Base-by-base conservation (phyloP, 768 basidiomycete species). In the Boletales sp. region DNA sequence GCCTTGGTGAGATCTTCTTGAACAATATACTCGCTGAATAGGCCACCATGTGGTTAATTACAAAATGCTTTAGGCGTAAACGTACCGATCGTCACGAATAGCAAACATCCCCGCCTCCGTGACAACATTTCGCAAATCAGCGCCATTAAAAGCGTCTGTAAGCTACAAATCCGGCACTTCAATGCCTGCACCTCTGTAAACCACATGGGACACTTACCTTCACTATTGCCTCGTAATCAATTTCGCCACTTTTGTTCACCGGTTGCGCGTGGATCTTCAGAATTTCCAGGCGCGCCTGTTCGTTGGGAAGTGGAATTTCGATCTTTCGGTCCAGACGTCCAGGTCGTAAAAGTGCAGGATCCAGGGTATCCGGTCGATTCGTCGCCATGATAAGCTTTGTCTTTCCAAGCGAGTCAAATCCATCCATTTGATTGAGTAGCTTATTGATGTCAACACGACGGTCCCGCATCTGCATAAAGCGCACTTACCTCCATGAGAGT, bases 351-450 rank as follows among this genome's bases (percentile, higher is more conserved):
- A 99, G 82, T 13, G 95, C 95, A 13, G 96, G 96, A 70, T 98
- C 96, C 32, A 97, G 82, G 2, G 94, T 98, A 68, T 99, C 96
- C 0, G 96, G 96, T 63, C 96, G 80, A 75, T 98, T 99, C 21
- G 96, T 99, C n/a, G 96, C 96, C 92, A 98, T 97, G 68, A 99
- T 99, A 46, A 98, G 81, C 70, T 98, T 98, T 32, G 94, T 97
- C 57, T 77, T 78, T 40, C 96, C 96, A 28, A 99, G 76, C 14
- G 95, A 93, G 70, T 98, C 96, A 73, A 99, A 99, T 19, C 96
- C 96, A 66, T 99, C 96, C 93, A 99, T 96, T 72, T 98, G 95
- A 64, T 98, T 98, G 31, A 99, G 80, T 21, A 99, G 77, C 93
- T 95, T 60, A 14, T 37, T 15, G 36, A 37, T 37, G 44, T 43